Evolutionary conservation across 106 monocot genomes (phyloP).

Genomic region (Allium sativum): DNA sequence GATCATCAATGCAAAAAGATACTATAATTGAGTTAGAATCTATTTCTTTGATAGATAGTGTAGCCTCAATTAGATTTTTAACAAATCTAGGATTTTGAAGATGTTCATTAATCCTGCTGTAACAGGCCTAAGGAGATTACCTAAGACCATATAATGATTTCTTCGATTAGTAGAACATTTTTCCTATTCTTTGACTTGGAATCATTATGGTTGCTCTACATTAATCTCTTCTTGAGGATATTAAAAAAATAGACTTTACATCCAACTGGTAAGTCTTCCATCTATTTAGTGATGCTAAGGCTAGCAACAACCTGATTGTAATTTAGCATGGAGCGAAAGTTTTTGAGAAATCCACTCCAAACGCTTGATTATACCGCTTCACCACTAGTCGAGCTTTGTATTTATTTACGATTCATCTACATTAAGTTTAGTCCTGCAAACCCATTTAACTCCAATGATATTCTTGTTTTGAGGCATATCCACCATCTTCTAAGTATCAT

Average conservation of each 20-base stretch:
- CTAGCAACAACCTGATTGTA: not conserved
- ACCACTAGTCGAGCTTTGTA: not conserved
- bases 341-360: not conserved
- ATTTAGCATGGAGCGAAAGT: not conserved
- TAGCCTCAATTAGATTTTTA: not conserved
- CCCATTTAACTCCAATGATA: not conserved
- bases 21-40: not conserved
- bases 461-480: not conserved
- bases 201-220: not conserved
- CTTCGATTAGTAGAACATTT: too few relatives aligned
- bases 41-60: not conserved
- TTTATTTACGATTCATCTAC: not conserved
- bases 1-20: constrained; percentile 2
- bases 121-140: not conserved
- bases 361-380: not conserved
- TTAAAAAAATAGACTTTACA: not conserved
- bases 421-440: not conserved
- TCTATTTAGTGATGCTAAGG: not conserved
- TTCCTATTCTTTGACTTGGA: not conserved
- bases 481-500: not conserved
- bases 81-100: not conserved
- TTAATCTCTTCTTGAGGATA: not conserved
- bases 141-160: constrained; percentile 2
- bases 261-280: not conserved
- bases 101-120: not conserved